Conservation (phyloP, 192 early-diverging fungal species). For the Pilaira anomala region DNA sequence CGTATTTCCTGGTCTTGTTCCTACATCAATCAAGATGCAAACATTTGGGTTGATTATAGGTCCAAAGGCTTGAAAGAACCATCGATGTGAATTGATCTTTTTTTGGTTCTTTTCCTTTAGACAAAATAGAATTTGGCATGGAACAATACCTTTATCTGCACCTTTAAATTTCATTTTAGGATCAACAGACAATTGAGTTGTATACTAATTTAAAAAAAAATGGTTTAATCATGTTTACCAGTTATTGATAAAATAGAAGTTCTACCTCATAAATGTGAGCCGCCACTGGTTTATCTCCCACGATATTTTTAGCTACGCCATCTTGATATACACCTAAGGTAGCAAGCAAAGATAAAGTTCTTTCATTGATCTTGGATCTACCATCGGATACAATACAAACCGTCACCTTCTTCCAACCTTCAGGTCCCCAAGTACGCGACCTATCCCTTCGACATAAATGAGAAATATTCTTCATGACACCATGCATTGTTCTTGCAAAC, state of each 20-base stretch:
- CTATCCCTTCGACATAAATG: conserved; percentile 62
- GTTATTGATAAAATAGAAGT: not conserved
- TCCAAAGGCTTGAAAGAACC: conserved; percentile 66
- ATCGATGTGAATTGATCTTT: conserved; percentile 83
- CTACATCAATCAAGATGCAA: conserved; percentile 70
- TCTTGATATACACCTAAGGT: conserved; percentile 80
- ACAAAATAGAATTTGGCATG: conserved; percentile 81
- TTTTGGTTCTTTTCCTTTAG: conserved; percentile 92
- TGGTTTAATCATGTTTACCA: not conserved
- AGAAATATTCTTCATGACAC: conserved; percentile 77
- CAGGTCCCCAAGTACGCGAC: conserved; percentile 50
- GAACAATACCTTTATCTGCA: conserved; percentile 62
- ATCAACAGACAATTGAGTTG: conserved; percentile 72
- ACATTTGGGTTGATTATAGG: conserved; percentile 54
- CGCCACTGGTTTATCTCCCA: conserved; percentile 62
- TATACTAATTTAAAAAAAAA: conserved; percentile 43
- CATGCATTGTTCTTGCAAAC: conserved; percentile 74
- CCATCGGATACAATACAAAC: conserved; percentile 81
- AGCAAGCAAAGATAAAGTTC: conserved; percentile 63
- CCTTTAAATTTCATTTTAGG: conserved; percentile 62
- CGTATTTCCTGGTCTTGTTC: conserved; percentile 71
- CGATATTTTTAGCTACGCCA: conserved; percentile 64
- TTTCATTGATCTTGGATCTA: conserved; percentile 60
- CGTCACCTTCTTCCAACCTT: conserved; percentile 77
- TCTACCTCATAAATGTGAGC: conserved; percentile 57